A percentile compares a stretch with the other conserved stretches of the same genome.
phyloP scores from a whole-genome alignment of 2,329 filamentous ascomycete species.

The Diaporthe caulivora region DNA sequence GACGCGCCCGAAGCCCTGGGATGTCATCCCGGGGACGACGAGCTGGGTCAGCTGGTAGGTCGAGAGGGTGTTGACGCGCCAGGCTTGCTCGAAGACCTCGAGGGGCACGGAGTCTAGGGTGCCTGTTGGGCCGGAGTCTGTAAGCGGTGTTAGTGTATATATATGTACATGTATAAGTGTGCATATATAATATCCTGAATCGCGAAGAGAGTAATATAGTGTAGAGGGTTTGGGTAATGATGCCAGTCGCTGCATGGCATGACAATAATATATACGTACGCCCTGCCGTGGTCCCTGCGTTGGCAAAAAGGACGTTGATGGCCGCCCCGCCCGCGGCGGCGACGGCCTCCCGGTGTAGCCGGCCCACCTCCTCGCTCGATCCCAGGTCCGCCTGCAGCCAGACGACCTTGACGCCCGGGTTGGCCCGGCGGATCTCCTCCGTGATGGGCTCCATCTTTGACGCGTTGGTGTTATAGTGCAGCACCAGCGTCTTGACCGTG shows the following conservation, averaged over 20 bases:
- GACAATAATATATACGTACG: neutral
- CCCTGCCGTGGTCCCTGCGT: constrained; percentile 29
- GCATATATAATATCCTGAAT: neutral
- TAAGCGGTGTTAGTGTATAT: neutral
- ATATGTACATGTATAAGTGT: no score
- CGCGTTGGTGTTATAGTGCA: constrained; percentile 34
- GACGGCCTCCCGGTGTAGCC: neutral
- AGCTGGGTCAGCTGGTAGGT: constrained; percentile 33
- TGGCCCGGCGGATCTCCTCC: constrained; percentile 1
- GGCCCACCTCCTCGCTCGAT: neutral
- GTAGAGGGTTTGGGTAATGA: no score
- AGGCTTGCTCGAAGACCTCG: constrained; percentile 31
- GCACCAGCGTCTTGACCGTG: constrained; percentile 32
- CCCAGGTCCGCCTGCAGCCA: constrained; percentile 36
- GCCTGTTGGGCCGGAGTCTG: constrained; percentile 26
- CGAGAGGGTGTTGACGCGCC: constrained; percentile 35
- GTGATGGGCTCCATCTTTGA: constrained; percentile 4
- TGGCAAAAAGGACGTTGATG: constrained; percentile 37
- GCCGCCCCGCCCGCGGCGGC: constrained; percentile 15
- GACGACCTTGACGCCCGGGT: constrained; percentile 14
- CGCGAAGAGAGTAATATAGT: neutral
- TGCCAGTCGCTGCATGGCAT: neutral
- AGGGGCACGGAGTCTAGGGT: constrained; percentile 24
- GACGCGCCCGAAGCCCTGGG: constrained; percentile 17
- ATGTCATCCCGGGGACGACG: constrained; percentile 25